Percentiles rank a stretch among this genome's conserved stretches.
phyloP scores from a whole-genome alignment of 176 grass and related monocot species.

The Carex cristatella region DNA sequence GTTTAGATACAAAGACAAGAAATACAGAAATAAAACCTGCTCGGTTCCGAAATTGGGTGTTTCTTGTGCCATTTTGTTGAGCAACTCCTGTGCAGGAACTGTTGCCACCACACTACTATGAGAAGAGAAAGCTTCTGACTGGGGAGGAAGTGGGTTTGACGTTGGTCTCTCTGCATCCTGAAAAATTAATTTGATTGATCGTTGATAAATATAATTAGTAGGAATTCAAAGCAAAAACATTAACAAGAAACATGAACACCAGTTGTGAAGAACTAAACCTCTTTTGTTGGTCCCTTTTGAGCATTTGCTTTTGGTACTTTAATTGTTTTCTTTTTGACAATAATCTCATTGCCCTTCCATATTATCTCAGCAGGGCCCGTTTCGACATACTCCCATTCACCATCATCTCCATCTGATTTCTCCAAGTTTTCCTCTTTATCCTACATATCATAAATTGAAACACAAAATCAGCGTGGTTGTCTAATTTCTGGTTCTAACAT shows the following conservation, averaged over 20 bases:
- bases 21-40: slow-evolving; percentile 40
- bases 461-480: not conserved
- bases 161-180: slow-evolving; percentile 86
- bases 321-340: slow-evolving; percentile 90
- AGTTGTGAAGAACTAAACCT: slow-evolving; percentile 37
- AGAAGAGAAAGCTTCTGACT: slow-evolving; percentile 52
- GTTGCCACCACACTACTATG: slow-evolving; percentile 45
- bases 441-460: slow-evolving; percentile 31
- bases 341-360: slow-evolving; percentile 95
- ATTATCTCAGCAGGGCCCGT: slow-evolving; percentile 81
- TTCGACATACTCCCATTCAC: slow-evolving; percentile 92
- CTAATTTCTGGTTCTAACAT: not conserved
- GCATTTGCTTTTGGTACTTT: slow-evolving; percentile 57
- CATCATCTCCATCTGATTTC: slow-evolving; percentile 35
- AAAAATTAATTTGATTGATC: slow-evolving; percentile 23
- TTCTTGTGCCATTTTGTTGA: slow-evolving; percentile 90
- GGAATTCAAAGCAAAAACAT: not conserved
- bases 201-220: slow-evolving; percentile 20
- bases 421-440: slow-evolving; percentile 35
- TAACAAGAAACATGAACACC: not conserved
- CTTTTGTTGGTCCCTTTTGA: slow-evolving; percentile 30
- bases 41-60: slow-evolving; percentile 99
- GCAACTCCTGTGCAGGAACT: slow-evolving; percentile 59
- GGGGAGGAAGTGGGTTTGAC: slow-evolving; percentile 81
- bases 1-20: slow-evolving; percentile 4